phyloP scores from a whole-genome alignment of 257 asterid genomes.

The Forsythia viridissima region DNA sequence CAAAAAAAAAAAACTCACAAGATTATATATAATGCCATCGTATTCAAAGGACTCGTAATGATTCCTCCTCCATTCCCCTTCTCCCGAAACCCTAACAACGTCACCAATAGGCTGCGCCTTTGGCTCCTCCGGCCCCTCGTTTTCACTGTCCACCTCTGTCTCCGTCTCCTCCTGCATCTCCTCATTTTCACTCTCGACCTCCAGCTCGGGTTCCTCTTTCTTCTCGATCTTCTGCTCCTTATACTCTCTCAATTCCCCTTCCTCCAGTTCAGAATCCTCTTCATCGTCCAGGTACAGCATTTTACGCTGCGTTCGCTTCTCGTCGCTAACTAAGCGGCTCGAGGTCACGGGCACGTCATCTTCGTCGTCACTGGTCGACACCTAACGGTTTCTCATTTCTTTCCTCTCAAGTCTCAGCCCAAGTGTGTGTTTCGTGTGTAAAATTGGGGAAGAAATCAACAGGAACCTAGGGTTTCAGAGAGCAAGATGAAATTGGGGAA shows the following conservation, averaged over 20 bases:
- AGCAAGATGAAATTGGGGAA: neutral
- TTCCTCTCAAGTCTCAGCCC: neutral
- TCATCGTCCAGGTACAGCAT: slow-evolving; percentile 37
- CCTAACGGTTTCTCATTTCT: slow-evolving; percentile 51
- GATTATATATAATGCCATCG: slow-evolving; percentile 69
- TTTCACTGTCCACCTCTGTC: slow-evolving; percentile 31
- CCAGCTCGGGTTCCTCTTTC: slow-evolving; percentile 29
- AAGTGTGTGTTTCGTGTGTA: neutral
- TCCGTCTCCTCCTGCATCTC: slow-evolving; percentile 18
- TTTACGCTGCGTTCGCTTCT: slow-evolving; percentile 41
- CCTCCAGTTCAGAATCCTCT: slow-evolving; percentile 41
- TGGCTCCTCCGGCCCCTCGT: slow-evolving; percentile 23
- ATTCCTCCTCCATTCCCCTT: slow-evolving; percentile 54
- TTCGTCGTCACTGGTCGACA: slow-evolving; percentile 64
- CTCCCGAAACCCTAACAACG: slow-evolving; percentile 64
- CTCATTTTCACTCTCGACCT: slow-evolving; percentile 18
- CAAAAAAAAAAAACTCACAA: slow-evolving; percentile 45
- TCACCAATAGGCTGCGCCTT: slow-evolving; percentile 77
- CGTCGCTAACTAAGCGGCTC: neutral
- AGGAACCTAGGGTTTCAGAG: neutral
- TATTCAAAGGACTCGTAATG: slow-evolving; percentile 63
- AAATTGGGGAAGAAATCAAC: neutral
- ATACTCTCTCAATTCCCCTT: slow-evolving; percentile 32
- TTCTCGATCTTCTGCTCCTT: slow-evolving; percentile 29
- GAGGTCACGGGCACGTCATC: slow-evolving; percentile 32